These are phyloP conservation scores for Pythium insidiosum DNA, from an alignment of 352 stramenopile species.

Conservation along the genomic window DNA sequence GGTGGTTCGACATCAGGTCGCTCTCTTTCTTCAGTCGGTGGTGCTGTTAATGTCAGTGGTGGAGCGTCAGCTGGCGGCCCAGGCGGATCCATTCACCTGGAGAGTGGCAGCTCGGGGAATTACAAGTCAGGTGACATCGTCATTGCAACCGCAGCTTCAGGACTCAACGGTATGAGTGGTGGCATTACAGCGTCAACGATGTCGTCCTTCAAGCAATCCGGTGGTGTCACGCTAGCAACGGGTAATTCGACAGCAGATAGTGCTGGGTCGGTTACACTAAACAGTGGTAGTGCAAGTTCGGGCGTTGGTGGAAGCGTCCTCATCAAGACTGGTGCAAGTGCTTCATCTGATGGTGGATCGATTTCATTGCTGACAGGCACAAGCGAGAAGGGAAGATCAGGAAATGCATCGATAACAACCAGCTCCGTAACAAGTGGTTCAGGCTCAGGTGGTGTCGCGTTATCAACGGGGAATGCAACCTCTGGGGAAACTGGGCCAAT, in stretches of 20 bases:
- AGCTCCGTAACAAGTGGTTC: conserved; percentile 25
- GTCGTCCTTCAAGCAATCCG: neutral
- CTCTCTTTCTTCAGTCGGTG: conserved; percentile 25
- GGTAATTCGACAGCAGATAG: conserved; percentile 4
- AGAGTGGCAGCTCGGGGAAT: neutral
- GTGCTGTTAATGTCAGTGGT: conserved; percentile 24
- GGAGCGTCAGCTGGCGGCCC: conserved; percentile 28
- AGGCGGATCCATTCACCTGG: conserved; percentile 30
- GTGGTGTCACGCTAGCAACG: conserved; percentile 2
- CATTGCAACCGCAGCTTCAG: conserved; percentile 20
- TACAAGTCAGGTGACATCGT: neutral
- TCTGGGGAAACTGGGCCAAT: neutral
- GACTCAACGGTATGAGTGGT: conserved; percentile 24
- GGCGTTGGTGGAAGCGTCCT: conserved; percentile 1
- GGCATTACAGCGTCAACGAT: conserved; percentile 23
- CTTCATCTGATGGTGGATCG: neutral
- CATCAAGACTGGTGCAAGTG: neutral
- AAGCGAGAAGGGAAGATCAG: conserved; percentile 19
- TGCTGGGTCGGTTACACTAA: conserved; percentile 1
- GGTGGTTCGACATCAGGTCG: conserved; percentile 29
- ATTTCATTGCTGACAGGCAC: conserved; percentile 26
- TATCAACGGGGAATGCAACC: neutral
- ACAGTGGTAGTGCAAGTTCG: neutral
- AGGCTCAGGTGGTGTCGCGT: neutral
- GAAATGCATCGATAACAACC: conserved; percentile 36